Evolutionary conservation across 1,284 basidiomycete species (phyloP).

Genomic region (Fomitopsis betulina): DNA sequence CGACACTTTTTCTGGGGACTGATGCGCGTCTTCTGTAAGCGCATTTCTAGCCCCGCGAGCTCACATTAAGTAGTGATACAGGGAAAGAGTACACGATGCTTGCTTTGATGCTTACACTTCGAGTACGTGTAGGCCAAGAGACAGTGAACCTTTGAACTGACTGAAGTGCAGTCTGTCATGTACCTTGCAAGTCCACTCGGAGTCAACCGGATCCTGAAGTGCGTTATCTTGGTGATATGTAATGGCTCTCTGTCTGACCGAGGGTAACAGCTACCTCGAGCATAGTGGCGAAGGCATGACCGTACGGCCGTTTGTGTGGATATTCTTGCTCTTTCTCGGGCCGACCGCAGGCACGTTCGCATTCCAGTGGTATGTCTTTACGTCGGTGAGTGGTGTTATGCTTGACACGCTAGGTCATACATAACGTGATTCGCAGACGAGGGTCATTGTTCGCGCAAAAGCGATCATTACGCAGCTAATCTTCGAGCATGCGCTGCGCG

Average conservation of each 20-base stretch:
- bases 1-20: conserved; percentile 26
- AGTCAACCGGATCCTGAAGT: conserved; percentile 38
- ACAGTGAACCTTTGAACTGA: not conserved
- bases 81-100: conserved; percentile 17
- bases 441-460: conserved; percentile 50
- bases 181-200: conserved; percentile 37
- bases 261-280: conserved; percentile 35
- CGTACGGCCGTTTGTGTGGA: conserved; percentile 57
- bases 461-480: conserved; percentile 65
- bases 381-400: conserved; percentile 14
- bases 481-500: conserved; percentile 66
- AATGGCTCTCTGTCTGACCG: not conserved
- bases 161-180: conserved; percentile 13
- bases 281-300: conserved; percentile 30
- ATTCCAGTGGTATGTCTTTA: conserved; percentile 35
- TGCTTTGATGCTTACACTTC: conserved; percentile 11
- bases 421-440: conserved; percentile 24
- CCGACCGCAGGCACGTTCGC: conserved; percentile 37
- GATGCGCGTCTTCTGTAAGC: conserved; percentile 19
- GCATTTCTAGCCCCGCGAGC: not conserved
- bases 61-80: not conserved
- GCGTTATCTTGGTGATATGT: conserved; percentile 5
- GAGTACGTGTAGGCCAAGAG: conserved; percentile 7
- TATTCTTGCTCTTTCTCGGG: conserved; percentile 53
- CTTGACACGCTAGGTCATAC: not conserved